A percentile compares a stretch with the other conserved stretches of the same genome.
Conservation (phyloP, 768 basidiomycete species). For the Pleurotus citrinopileatus region DNA sequence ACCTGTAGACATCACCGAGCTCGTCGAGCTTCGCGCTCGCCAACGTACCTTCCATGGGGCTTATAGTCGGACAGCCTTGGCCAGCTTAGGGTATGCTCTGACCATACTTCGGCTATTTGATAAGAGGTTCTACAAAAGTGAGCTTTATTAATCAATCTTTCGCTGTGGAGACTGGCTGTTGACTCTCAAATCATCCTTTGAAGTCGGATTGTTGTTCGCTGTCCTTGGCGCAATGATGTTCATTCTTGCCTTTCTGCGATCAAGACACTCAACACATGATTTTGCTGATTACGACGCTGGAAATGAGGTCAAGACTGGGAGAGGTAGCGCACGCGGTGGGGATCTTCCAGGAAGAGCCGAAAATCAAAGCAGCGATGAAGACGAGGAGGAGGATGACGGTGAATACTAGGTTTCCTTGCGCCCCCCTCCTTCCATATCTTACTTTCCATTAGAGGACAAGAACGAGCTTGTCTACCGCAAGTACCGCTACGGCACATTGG, state of each 20-base stretch:
- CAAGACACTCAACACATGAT: slow-evolving; percentile 68
- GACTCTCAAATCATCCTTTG: neutral
- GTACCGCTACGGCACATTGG: slow-evolving; percentile 14
- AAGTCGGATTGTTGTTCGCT: slow-evolving; percentile 63
- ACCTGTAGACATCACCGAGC: slow-evolving; percentile 52
- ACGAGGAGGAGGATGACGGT: neutral
- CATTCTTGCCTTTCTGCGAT: slow-evolving; percentile 54
- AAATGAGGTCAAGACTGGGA: slow-evolving; percentile 21
- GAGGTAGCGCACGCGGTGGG: neutral
- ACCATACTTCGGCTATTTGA: slow-evolving; percentile 82
- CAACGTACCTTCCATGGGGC: slow-evolving; percentile 84
- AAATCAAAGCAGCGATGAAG: neutral
- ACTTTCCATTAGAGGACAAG: neutral
- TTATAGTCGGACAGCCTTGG: slow-evolving; percentile 73
- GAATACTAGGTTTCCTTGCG: neutral
- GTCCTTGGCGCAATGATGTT: slow-evolving; percentile 61
- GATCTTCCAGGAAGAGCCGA: neutral
- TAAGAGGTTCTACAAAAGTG: slow-evolving; percentile 67
- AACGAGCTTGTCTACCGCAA: slow-evolving; percentile 4
- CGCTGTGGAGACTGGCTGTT: neutral
- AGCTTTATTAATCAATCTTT: slow-evolving; percentile 26
- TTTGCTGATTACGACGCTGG: slow-evolving; percentile 59
- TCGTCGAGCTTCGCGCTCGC: slow-evolving; percentile 74
- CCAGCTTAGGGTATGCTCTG: slow-evolving; percentile 69
- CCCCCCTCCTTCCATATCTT: neutral